Conservation (phyloP, 2,329 filamentous ascomycete species). For the Ilyonectria mors-panacis region DNA sequence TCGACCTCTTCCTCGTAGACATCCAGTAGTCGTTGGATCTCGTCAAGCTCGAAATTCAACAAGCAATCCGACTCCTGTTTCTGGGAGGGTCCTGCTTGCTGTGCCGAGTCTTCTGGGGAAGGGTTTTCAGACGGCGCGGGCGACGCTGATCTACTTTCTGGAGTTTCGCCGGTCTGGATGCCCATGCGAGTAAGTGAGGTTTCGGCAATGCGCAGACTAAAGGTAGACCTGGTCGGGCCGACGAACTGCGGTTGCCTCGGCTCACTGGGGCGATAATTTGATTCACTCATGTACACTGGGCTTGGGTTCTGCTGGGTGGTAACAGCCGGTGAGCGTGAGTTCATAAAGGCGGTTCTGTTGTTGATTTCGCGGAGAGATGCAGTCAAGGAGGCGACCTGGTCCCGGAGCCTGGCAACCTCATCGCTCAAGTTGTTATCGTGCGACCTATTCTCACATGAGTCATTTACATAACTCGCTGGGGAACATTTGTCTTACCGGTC, state of each 20-base stretch:
- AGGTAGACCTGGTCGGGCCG: slow-evolving; percentile 54
- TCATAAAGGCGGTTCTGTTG: slow-evolving; percentile 42
- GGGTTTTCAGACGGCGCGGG: slow-evolving; percentile 48
- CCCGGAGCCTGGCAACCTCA: slow-evolving; percentile 49
- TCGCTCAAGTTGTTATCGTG: slow-evolving; percentile 43
- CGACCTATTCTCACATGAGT: neutral
- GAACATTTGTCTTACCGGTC: neutral
- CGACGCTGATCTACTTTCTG: slow-evolving; percentile 43
- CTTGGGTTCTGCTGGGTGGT: slow-evolving; percentile 36
- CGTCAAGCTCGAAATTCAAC: slow-evolving; percentile 20
- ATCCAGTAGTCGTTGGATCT: slow-evolving; percentile 15
- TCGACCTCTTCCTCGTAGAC: slow-evolving; percentile 59
- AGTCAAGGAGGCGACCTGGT: slow-evolving; percentile 50
- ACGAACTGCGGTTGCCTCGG: slow-evolving; percentile 55
- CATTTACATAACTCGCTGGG: too few species aligned
- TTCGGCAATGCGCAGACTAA: slow-evolving; percentile 54
- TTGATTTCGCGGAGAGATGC: slow-evolving; percentile 42
- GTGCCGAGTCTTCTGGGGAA: slow-evolving; percentile 32
- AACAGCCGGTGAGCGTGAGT: slow-evolving; percentile 28
- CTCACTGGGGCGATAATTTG: slow-evolving; percentile 21
- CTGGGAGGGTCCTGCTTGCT: neutral
- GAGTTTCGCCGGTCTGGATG: slow-evolving; percentile 48
- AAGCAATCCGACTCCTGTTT: slow-evolving; percentile 11
- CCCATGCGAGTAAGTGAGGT: slow-evolving; percentile 54
- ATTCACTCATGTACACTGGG: slow-evolving; percentile 24